phyloP scores from a whole-genome alignment of 1,284 basidiomycete genomes.

The Kwoniella shivajii region DNA sequence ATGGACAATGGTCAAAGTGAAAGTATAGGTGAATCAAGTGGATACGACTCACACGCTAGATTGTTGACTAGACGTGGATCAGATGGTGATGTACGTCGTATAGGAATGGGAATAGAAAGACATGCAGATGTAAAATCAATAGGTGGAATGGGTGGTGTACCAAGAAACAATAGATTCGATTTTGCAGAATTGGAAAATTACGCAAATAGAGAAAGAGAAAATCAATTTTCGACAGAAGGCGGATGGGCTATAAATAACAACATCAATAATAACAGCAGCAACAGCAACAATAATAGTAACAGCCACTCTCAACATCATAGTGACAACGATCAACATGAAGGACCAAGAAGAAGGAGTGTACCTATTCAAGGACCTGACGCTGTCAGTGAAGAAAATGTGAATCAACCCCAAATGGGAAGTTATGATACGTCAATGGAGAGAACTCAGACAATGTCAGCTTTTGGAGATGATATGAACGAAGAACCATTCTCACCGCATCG shows the following conservation, averaged over 20 bases:
- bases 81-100: slow-evolving; percentile 19
- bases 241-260: slow-evolving; percentile 50
- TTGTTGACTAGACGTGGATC: slow-evolving; percentile 21
- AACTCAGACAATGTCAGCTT: slow-evolving; percentile 30
- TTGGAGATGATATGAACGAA: slow-evolving; percentile 36
- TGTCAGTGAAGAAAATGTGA: slow-evolving; percentile 14
- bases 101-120: background rate
- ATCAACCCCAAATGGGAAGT: slow-evolving; percentile 15
- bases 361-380: slow-evolving; percentile 4
- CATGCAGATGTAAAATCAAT: slow-evolving; percentile 14
- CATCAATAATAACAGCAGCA: slow-evolving; percentile 6
- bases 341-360: slow-evolving; percentile 14
- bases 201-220: slow-evolving; percentile 68
- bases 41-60: slow-evolving; percentile 31
- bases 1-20: slow-evolving; percentile 16
- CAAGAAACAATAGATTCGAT: slow-evolving; percentile 62
- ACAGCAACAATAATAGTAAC: too few species aligned
- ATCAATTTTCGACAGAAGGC: slow-evolving; percentile 20
- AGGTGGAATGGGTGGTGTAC: slow-evolving; percentile 27
- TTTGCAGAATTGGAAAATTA: slow-evolving; percentile 80
- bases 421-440: slow-evolving; percentile 28
- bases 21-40: slow-evolving; percentile 19
- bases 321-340: too few species aligned
- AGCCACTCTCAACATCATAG: too few species aligned
- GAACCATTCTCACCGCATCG: slow-evolving; percentile 25